phyloP scores from a whole-genome alignment of 2,329 filamentous ascomycete species.

The Fusarium falciforme region DNA sequence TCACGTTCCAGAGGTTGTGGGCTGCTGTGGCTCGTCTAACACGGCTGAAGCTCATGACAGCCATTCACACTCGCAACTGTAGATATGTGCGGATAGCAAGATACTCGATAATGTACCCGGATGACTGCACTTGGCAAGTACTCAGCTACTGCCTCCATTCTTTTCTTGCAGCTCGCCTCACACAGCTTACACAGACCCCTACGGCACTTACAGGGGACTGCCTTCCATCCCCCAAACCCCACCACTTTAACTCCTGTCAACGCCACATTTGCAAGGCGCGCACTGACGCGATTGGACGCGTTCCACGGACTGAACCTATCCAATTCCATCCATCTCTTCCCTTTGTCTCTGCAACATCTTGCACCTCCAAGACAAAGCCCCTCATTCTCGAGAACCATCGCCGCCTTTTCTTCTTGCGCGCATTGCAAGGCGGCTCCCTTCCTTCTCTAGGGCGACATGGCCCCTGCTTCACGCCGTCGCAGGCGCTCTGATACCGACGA shows the following conservation, averaged over 20 bases:
- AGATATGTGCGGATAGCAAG: background rate
- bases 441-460: conserved; percentile 39
- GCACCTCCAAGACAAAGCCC: background rate
- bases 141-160: background rate
- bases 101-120: background rate
- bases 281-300: conserved; percentile 39
- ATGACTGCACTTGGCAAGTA: background rate
- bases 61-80: background rate
- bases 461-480: conserved; percentile 53
- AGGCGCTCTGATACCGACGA: conserved; percentile 57
- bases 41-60: background rate
- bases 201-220: background rate
- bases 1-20: background rate
- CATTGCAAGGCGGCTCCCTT: background rate
- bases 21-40: background rate
- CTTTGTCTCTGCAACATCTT: background rate
- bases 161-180: background rate
- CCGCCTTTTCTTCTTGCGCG: background rate
- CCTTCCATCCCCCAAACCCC: conserved; percentile 20
- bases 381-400: background rate
- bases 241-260: conserved; percentile 38
- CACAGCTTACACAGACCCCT: background rate
- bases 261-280: conserved; percentile 34
- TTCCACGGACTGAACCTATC: conserved; percentile 10
- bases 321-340: conserved; percentile 3